A percentile compares a stretch with the other conserved stretches of the same genome.
These are phyloP conservation scores for Kwoniella bestiolae DNA, from an alignment of 768 basidiomycete genomes.

Conservation along the genomic window DNA sequence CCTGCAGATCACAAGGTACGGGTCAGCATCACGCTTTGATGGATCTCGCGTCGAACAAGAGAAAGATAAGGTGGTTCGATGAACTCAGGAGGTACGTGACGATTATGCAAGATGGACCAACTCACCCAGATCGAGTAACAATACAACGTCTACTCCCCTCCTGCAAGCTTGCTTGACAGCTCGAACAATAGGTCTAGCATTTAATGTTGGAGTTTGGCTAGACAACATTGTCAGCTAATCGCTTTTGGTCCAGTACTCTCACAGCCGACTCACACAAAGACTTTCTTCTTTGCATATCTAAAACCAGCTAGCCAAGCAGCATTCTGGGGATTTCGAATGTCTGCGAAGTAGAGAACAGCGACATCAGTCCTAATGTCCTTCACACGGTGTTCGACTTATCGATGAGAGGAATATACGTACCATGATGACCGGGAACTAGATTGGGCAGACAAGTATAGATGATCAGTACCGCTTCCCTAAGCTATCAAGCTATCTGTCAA, in stretches of 20 bases:
- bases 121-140: constrained; percentile 66
- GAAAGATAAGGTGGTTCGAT: no score
- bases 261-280: constrained; percentile 66
- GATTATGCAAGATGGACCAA: no score
- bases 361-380: no score
- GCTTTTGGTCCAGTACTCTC: neutral
- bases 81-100: no score
- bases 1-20: constrained; percentile 33
- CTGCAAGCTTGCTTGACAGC: constrained; percentile 67
- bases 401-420: neutral
- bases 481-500: no score
- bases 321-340: constrained; percentile 66
- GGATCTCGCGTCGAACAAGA: no score
- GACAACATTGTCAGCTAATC: neutral
- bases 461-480: no score
- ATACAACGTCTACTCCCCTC: constrained; percentile 66
- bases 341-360: constrained; percentile 48
- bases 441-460: neutral
- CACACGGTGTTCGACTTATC: neutral
- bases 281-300: constrained; percentile 64
- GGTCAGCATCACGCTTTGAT: no score
- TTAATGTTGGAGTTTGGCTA: constrained; percentile 73
- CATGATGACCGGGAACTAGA: constrained; percentile 60
- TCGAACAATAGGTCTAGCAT: constrained; percentile 68
- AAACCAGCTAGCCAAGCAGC: constrained; percentile 71